These are phyloP conservation scores for Zygosaccharomyces siamensis DNA, from an alignment of 805 yeast genomes.

Conservation along the genomic window DNA sequence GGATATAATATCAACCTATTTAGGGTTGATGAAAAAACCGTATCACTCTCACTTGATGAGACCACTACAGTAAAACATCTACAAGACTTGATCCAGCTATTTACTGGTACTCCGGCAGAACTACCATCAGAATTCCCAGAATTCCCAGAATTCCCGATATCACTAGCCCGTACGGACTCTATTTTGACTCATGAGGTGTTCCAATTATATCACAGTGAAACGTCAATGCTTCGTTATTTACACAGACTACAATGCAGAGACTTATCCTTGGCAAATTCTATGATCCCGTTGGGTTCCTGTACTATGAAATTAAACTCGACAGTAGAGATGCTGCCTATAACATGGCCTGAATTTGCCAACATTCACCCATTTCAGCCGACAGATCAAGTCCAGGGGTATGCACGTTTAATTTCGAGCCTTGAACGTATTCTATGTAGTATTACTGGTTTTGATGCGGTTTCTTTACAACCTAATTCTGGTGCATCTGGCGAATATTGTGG, in stretches of 20 bases:
- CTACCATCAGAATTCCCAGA: constrained; percentile 35
- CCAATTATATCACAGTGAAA: constrained; percentile 86
- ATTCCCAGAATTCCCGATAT: constrained; percentile 49
- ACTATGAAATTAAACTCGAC: constrained; percentile 97
- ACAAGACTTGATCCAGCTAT: constrained; percentile 49
- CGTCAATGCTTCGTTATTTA: constrained; percentile 87
- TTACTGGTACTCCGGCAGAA: constrained; percentile 39
- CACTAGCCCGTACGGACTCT: constrained; percentile 50
- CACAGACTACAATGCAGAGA: constrained; percentile 83
- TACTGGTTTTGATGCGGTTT: constrained; percentile 88
- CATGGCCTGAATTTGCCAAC: constrained; percentile 88
- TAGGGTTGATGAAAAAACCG: constrained; percentile 54
- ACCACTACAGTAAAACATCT: constrained; percentile 67
- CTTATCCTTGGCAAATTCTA: constrained; percentile 87
- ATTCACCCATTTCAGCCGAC: constrained; percentile 92
- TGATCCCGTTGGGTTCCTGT: constrained; percentile 97
- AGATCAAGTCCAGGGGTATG: constrained; percentile 85
- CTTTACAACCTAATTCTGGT: constrained; percentile 95
- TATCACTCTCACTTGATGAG: constrained; percentile 88
- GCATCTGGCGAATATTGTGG: constrained; percentile 99
- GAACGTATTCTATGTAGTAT: constrained; percentile 83
- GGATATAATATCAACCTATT: constrained; percentile 70
- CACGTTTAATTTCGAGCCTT: constrained; percentile 66
- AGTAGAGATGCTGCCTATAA: constrained; percentile 87
- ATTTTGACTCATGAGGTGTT: constrained; percentile 73